Evolutionary conservation across 2,329 filamentous ascomycete species (phyloP), one percentile per base, ranked within the genome.

Genomic region (Pseudogymnoascus sp.): DNA sequence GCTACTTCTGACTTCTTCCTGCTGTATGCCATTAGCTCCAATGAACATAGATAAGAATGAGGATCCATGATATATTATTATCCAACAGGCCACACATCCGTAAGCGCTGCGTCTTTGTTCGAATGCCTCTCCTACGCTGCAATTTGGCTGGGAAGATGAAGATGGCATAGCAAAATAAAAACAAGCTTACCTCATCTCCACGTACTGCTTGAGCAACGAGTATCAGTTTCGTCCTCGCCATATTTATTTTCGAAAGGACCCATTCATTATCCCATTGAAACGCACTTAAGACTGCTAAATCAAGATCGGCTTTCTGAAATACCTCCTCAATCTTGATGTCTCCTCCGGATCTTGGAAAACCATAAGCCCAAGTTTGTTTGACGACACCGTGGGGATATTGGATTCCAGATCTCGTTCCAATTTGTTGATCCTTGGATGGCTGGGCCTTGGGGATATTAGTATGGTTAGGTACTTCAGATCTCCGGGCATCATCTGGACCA

Each of bases 271-370:
- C 88, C 86, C 90, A 94, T 71, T 93, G 85, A 68, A 89, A 97
- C 0, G 93, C 90, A 67, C 92, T 96, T 4, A 97, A 76, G 0
- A 97, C 82, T 0, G 90, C 92, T 39, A 91, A 82, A 59, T 89
- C 78, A 7, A 97, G 78, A 10, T 86, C 80, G 1, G 83, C 75
- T 64, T 84, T 87, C 72, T 96, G 88, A 1, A 97, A 74, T 0
- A 97, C 83, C 72, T 97, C 92, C 69, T 96, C 90, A 40, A 97
- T 86, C 64, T 86, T 94, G 71, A 97, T 90, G 65, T 96, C 90
- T 64, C 77, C 90, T 64, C 77, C 78, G 0, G 73, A 78, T 36
- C 89, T 80, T 1, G 81, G 77, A 65, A 82, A 84, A 2, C 87
- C 86, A 36, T 78, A 78, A 0, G 84, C 85, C 84, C 88, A 93